These are phyloP conservation scores for Scedosporium minutisporum DNA, from an alignment of 2,329 filamentous ascomycete species.

Conservation along the genomic window DNA sequence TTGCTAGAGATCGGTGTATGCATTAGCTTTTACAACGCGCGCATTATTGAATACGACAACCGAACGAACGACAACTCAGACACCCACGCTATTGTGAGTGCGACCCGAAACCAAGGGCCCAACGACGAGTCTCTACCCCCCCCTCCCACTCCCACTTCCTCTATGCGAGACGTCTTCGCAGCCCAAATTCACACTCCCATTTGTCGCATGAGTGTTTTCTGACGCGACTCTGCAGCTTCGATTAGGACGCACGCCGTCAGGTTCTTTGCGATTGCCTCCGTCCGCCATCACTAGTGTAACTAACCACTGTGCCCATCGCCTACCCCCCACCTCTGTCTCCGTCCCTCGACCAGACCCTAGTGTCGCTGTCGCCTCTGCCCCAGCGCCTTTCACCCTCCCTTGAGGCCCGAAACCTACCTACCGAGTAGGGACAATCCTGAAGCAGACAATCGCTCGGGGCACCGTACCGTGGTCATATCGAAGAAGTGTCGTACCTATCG, in stretches of 20 bases:
- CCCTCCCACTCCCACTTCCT: slow-evolving; percentile 8
- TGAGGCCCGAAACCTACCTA: neutral
- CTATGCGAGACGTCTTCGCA: slow-evolving; percentile 5
- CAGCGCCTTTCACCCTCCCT: neutral
- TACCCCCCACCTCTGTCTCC: neutral
- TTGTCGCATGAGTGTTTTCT: slow-evolving; percentile 17
- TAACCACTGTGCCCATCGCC: neutral
- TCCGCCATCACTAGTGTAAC: slow-evolving; percentile 1
- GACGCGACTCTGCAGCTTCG: slow-evolving; percentile 27
- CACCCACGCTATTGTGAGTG: slow-evolving; percentile 3
- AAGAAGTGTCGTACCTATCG: neutral
- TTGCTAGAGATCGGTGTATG: slow-evolving; percentile 4
- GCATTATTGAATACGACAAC: slow-evolving; percentile 10
- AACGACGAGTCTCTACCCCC: neutral
- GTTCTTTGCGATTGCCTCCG: neutral
- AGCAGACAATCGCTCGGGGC: neutral
- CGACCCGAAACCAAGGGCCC: slow-evolving; percentile 1
- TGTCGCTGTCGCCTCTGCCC: neutral
- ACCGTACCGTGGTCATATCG: neutral
- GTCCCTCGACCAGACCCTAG: neutral
- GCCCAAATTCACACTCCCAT: slow-evolving; percentile 8
- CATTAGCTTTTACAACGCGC: slow-evolving; percentile 12
- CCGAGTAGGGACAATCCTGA: neutral
- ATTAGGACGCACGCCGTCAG: neutral
- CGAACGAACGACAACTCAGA: neutral